These are phyloP conservation scores for Podospora conica DNA, from an alignment of 495 filamentous ascomycete genomes.

Conservation along the genomic window DNA sequence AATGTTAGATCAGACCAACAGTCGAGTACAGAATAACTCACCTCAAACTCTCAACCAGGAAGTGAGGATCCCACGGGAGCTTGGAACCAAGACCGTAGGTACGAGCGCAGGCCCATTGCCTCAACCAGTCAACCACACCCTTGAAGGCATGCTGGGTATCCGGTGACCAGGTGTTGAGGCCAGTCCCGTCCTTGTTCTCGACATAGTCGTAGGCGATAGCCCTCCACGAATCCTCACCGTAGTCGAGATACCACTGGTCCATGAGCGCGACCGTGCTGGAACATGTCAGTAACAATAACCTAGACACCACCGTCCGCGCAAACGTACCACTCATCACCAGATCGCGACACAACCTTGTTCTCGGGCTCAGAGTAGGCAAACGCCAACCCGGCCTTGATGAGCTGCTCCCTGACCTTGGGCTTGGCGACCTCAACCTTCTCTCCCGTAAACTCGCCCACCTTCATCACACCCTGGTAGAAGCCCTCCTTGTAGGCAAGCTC, in stretches of 20 bases:
- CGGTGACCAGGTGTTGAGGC: conserved; percentile 67
- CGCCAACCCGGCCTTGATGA: conserved; percentile 73
- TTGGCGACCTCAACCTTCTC: conserved; percentile 80
- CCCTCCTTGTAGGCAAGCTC: conserved; percentile 94
- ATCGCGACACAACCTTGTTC: conserved; percentile 76
- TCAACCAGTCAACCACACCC: conserved; percentile 81
- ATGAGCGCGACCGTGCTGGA: conserved; percentile 81
- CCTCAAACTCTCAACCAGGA: conserved; percentile 83
- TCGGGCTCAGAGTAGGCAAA: conserved; percentile 93
- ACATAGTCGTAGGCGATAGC: conserved; percentile 66
- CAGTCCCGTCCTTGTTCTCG: conserved; percentile 51
- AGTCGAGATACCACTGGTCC: conserved; percentile 96
- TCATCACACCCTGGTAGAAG: conserved; percentile 94
- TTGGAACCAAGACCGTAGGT: conserved; percentile 90
- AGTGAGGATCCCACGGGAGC: conserved; percentile 88
- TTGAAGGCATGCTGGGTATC: conserved; percentile 82
- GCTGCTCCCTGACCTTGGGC: conserved; percentile 71
- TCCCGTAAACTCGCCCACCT: conserved; percentile 82
- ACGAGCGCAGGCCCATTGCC: conserved; percentile 90
- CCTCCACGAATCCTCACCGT: conserved; percentile 78
- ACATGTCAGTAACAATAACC: background rate
- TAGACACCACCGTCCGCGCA: background rate
- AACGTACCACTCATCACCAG: conserved; percentile 58
- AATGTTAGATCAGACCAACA: background rate
- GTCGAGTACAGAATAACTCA: background rate